phyloP scores from a whole-genome alignment of 495 filamentous ascomycete species.

The Penicillium subrubescens region DNA sequence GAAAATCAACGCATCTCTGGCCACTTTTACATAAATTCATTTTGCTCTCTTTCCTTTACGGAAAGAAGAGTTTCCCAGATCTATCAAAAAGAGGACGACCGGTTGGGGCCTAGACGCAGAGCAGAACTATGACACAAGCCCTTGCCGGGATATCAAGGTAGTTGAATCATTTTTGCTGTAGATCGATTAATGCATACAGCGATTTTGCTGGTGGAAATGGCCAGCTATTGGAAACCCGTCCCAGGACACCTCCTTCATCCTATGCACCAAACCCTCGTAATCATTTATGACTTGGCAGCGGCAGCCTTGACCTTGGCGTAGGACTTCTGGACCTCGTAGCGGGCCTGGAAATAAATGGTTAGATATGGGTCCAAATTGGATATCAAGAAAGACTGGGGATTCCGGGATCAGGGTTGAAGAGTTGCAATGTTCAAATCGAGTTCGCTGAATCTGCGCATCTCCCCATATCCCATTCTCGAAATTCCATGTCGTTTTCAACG shows the following conservation, averaged over 20 bases:
- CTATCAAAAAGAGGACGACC: conserved; percentile 26
- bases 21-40: conserved; percentile 14
- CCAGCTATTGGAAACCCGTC: conserved; percentile 53
- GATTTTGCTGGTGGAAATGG: conserved; percentile 41
- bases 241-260: conserved; percentile 51
- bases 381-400: neutral
- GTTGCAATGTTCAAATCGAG: neutral
- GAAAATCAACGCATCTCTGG: conserved; percentile 7
- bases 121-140: conserved; percentile 32
- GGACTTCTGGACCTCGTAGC: conserved; percentile 95
- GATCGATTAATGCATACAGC: conserved; percentile 53
- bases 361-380: neutral
- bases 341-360: conserved; percentile 54
- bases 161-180: conserved; percentile 54
- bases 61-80: conserved; percentile 17
- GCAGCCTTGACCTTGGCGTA: conserved; percentile 71
- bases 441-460: conserved; percentile 4
- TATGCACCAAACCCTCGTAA: conserved; percentile 52
- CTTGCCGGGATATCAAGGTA: conserved; percentile 52
- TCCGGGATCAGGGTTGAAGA: neutral
- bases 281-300: conserved; percentile 56
- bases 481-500: conserved; percentile 27
- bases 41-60: conserved; percentile 16
- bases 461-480: neutral
- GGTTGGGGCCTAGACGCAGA: conserved; percentile 27